Percentiles rank a stretch among this genome's conserved stretches.
Conservation (phyloP, 2,329 filamentous ascomycete genomes). For the Pseudogymnoascus sp. region DNA sequence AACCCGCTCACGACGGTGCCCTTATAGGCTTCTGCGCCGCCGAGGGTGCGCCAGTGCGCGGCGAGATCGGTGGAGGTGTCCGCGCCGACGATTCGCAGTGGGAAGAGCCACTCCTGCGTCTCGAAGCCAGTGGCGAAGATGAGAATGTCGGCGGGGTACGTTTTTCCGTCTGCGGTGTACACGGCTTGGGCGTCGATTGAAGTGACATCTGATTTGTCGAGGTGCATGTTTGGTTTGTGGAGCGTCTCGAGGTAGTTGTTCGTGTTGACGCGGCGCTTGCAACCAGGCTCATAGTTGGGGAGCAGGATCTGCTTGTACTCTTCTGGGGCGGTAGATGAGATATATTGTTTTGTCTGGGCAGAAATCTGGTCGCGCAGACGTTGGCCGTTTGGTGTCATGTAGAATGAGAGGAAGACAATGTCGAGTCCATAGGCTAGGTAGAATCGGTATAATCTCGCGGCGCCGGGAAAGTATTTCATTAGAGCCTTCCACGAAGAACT, state of each 20-base stretch:
- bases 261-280: slow-evolving; percentile 58
- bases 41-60: slow-evolving; percentile 44
- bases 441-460: slow-evolving; percentile 34
- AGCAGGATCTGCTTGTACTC: slow-evolving; percentile 57
- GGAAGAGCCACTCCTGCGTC: slow-evolving; percentile 44
- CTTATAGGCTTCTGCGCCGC: slow-evolving; percentile 48
- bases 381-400: slow-evolving; percentile 34
- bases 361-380: slow-evolving; percentile 18
- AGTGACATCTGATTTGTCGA: slow-evolving; percentile 12
- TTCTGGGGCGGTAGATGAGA: slow-evolving; percentile 44
- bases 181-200: slow-evolving; percentile 17
- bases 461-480: slow-evolving; percentile 43
- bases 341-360: slow-evolving; percentile 23
- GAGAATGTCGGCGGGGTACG: slow-evolving; percentile 42
- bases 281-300: slow-evolving; percentile 56
- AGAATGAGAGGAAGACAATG: slow-evolving; percentile 35
- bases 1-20: slow-evolving; percentile 49
- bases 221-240: slow-evolving; percentile 37
- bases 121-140: slow-evolving; percentile 50
- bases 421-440: slow-evolving; percentile 30
- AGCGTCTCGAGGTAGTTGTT: slow-evolving; percentile 48
- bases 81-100: slow-evolving; percentile 41
- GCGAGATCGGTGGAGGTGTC: slow-evolving; percentile 40
- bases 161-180: no score
- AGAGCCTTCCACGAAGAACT: slow-evolving; percentile 22